phyloP scores from a whole-genome alignment of 2,329 filamentous ascomycete genomes.

The Cercospora nicotianae region DNA sequence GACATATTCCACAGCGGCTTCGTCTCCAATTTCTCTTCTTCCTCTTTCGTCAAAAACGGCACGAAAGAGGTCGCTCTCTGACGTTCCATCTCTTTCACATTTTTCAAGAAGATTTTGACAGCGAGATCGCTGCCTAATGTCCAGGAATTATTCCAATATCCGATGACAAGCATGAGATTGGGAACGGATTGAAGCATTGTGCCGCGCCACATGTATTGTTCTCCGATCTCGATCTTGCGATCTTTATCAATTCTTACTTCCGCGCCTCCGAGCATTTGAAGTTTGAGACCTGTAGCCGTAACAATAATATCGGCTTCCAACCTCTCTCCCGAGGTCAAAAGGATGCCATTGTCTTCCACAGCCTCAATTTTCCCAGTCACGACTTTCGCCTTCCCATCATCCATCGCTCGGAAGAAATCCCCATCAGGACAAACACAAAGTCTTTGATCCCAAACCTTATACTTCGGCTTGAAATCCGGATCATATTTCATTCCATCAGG shows the following conservation, averaged over 20 bases:
- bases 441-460: slow-evolving; percentile 64
- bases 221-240: slow-evolving; percentile 47
- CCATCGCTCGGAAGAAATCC: slow-evolving; percentile 50
- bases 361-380: slow-evolving; percentile 54
- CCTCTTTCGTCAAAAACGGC: not conserved
- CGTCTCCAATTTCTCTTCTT: not conserved
- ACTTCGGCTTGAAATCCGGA: slow-evolving; percentile 46
- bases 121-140: slow-evolving; percentile 10
- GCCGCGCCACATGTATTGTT: slow-evolving; percentile 58
- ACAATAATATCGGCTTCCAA: slow-evolving; percentile 57
- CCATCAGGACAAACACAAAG: slow-evolving; percentile 62
- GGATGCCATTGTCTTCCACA: slow-evolving; percentile 50
- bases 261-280: slow-evolving; percentile 2
- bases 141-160: slow-evolving; percentile 9
- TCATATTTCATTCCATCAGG: slow-evolving; percentile 28
- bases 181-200: slow-evolving; percentile 61
- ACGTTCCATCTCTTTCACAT: not conserved
- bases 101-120: not conserved
- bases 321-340: slow-evolving; percentile 44
- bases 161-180: slow-evolving; percentile 44
- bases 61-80: not conserved
- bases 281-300: slow-evolving; percentile 59
- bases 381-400: slow-evolving; percentile 50
- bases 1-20: slow-evolving; percentile 7
- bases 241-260: slow-evolving; percentile 27